Evolutionary conservation across 2,329 filamentous ascomycete genomes (phyloP), one percentile per base, ranked within the genome.

Genomic region (Tolypocladium tropicale): DNA sequence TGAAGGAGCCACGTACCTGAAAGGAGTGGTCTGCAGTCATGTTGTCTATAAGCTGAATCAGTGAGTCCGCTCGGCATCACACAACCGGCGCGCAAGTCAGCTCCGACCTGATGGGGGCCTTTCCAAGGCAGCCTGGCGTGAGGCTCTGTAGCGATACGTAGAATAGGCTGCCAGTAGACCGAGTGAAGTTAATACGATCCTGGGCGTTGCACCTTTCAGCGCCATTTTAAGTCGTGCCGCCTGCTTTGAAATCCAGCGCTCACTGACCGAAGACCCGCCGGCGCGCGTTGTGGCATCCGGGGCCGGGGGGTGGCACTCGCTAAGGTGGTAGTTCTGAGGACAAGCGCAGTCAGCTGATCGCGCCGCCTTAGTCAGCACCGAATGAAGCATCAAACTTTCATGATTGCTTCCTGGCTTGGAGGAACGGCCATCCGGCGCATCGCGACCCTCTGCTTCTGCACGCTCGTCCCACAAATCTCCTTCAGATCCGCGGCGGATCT

Each of bases 11-110:
- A 33, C 68, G 60, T 64, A 78, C 76, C 72, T 76, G 74, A 57
- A 78, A 79, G 54, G 74, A 72, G 62, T 75, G 71, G 46, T 70
- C 70, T 52, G 72, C 70, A 36, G 74, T 68, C 76, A 78, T 78
- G 54, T 65, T 75, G 64, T 50, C 61, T 52, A 54, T 52, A 33
- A 43, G 56, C 60, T 65, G 54, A 54, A n/a, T 33, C 30, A 39
- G 32, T 53, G 39, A 53, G 23, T 43, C 36, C 37, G 7, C 23
- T 25, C 23, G 10, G 16, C 16, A 10, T 10, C 16, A 30, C 46
- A 43, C 36, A 21, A n/a, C 25, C 4, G 23, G 34, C n/a, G 32
- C 28, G 11, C 6, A 34, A 14, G n/a, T n/a, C 28, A 30, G 39
- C 9, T 32, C 36, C 28, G 33, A 34, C 43, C 33, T 48, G 46